Percentiles rank a stretch among this genome's conserved stretches.
Evolutionary conservation across 2,329 filamentous ascomycete species (phyloP).

Genomic region (Colletotrichum nymphaeae): DNA sequence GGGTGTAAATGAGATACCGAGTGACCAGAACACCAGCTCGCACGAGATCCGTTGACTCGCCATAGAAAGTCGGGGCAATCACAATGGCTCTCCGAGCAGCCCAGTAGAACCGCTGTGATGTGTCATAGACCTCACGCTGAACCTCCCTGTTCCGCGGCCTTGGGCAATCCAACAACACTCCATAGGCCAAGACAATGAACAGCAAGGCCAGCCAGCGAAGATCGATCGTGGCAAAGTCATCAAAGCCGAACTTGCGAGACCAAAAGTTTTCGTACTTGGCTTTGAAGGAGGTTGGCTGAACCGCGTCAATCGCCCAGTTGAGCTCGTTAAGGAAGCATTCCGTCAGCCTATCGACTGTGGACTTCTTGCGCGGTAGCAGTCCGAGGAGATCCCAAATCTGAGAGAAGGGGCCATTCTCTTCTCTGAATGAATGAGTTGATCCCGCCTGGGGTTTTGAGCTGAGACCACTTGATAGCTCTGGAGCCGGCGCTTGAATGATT

Average conservation of each 20-base stretch:
- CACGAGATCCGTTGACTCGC: constrained; percentile 53
- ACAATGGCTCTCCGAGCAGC: constrained; percentile 51
- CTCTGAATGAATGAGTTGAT: constrained; percentile 24
- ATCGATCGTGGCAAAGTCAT: constrained; percentile 52
- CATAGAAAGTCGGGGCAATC: constrained; percentile 53
- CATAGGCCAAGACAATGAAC: constrained; percentile 53
- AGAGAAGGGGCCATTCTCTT: constrained; percentile 41
- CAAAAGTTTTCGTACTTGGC: constrained; percentile 51
- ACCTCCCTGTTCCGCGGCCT: constrained; percentile 44
- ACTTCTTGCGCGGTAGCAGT: constrained; percentile 49
- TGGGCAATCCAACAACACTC: constrained; percentile 49
- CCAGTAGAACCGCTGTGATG: constrained; percentile 54
- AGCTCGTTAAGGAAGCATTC: constrained; percentile 49
- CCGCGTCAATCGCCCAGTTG: constrained; percentile 49
- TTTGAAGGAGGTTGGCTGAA: constrained; percentile 48
- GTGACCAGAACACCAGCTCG: constrained; percentile 53
- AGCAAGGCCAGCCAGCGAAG: constrained; percentile 54
- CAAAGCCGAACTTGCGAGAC: constrained; percentile 50
- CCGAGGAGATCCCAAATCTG: constrained; percentile 56
- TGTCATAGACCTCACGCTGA: constrained; percentile 49
- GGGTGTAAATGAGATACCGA: constrained; percentile 51
- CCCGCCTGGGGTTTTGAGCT: constrained; percentile 37
- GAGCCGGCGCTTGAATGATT: constrained; percentile 42
- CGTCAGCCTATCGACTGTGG: constrained; percentile 48
- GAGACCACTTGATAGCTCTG: constrained; percentile 40